Conservation (phyloP, 2,329 filamentous ascomycete genomes). For the Pseudomassariella vexata region DNA sequence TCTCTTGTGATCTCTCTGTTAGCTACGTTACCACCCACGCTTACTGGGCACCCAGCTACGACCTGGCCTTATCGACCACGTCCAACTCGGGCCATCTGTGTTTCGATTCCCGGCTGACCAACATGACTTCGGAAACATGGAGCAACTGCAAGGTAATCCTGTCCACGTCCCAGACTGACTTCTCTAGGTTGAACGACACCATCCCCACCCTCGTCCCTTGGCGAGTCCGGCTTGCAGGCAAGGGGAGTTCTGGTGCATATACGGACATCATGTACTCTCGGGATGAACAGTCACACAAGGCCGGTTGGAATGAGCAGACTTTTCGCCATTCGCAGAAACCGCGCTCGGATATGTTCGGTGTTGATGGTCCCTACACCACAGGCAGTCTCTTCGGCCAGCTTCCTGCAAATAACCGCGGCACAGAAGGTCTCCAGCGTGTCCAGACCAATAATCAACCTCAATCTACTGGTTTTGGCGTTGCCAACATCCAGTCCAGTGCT, state of each 20-base stretch:
- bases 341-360: conserved; percentile 30
- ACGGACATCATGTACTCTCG: conserved; percentile 29
- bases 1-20: conserved; percentile 42
- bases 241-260: conserved; percentile 9
- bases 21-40: conserved; percentile 54
- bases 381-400: background rate
- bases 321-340: conserved; percentile 18
- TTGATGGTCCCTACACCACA: conserved; percentile 5
- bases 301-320: conserved; percentile 21
- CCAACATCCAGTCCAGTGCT: too few relatives aligned
- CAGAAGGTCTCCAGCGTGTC: background rate
- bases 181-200: conserved; percentile 47
- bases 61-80: conserved; percentile 54
- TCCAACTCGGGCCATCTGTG: conserved; percentile 45
- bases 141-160: conserved; percentile 52
- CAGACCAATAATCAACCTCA: background rate
- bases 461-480: too few relatives aligned
- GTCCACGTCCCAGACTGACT: conserved; percentile 58
- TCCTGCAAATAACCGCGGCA: too few relatives aligned
- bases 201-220: conserved; percentile 51
- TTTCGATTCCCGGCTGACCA: conserved; percentile 58
- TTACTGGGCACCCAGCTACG: conserved; percentile 57
- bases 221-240: conserved; percentile 44
- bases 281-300: conserved; percentile 30
- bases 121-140: conserved; percentile 60